phyloP scores from a whole-genome alignment of 2,329 filamentous ascomycete species.

The Cladosporium austrohemisphaericum region DNA sequence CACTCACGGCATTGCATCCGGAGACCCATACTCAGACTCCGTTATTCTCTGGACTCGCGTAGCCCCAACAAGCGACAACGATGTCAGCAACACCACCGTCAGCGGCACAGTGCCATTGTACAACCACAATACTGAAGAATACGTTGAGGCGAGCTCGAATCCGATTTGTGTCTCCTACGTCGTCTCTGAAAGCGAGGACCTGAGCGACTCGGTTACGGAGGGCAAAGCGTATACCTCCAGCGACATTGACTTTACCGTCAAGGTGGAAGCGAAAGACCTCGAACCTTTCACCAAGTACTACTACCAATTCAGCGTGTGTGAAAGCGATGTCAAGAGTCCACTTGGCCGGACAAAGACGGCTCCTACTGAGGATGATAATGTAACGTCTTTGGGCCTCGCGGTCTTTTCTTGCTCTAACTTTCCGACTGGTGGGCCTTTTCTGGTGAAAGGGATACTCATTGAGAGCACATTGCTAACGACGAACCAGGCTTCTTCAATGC shows the following conservation, averaged over 20 bases:
- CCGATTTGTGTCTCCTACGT: conserved; percentile 21
- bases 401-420: conserved; percentile 29
- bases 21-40: conserved; percentile 43
- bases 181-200: conserved; percentile 12
- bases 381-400: conserved; percentile 23
- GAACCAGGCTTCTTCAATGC: conserved; percentile 24
- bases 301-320: conserved; percentile 27
- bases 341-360: conserved; percentile 29
- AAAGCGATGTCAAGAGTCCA: conserved; percentile 22
- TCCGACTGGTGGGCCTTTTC: conserved; percentile 17
- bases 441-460: not conserved
- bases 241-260: conserved; percentile 30
- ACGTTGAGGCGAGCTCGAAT: conserved; percentile 22
- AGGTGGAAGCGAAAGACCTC: conserved; percentile 25
- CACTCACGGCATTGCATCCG: conserved; percentile 51
- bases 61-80: conserved; percentile 23
- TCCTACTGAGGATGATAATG: conserved; percentile 23
- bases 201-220: conserved; percentile 19
- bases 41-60: conserved; percentile 40
- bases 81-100: conserved; percentile 28
- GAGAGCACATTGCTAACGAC: not conserved
- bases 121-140: conserved; percentile 27
- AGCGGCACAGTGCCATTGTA: conserved; percentile 25
- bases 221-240: conserved; percentile 27
- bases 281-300: conserved; percentile 27